Base-by-base conservation (phyloP, 140 eudicot genomes). In the Oenanthe javanica region DNA sequence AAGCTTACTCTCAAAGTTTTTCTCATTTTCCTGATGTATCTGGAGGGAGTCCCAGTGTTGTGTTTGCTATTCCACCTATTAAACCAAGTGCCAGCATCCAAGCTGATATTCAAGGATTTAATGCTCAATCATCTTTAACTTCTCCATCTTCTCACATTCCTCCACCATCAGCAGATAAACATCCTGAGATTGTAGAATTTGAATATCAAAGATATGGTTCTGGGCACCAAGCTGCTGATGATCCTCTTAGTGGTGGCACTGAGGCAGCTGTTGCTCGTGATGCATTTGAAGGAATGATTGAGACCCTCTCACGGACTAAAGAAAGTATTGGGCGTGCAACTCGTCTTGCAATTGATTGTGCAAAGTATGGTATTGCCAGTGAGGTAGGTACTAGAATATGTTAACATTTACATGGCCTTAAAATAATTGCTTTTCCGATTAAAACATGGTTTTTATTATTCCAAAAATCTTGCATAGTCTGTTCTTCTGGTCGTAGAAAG, bases 241-340 rank as follows among this genome's bases (percentile, higher is more conserved):
- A 93, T 42, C 83, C 97, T 15, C 91, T 94, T 74, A 91, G 93
- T 88, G 96, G 94, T 71, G 96, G 91, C 38, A 93, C 96, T 31
- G 98, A 93, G 79, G 98, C 98, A 54, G 98, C 97, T 72, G 90
- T 91, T 90, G 98, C 94, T 79, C 98, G 98, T 81, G 98, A 94
- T 87, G 93, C 97, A 82, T 92, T 94, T 88, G 98, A 94, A 84
- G 97, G 97, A 67, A 94, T 92, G 98, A 90, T 94, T 83, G 98
- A 92, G 87, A 92, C 98, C 72, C 81, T 94, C 77, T 92, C 98
- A 72, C 90, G 98, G 90, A 92, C 97, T 59, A 94, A 92, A 88
- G 98, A 94, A 84, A 94, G 98, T 84, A 94, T 94, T 76, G 97
- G 95, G 25, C 97, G 98, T 84, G 97, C 97, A 72, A 94, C 97